A percentile compares a stretch with the other conserved stretches of the same genome.
phyloP scores from a whole-genome alignment of 805 yeast species.

The Lipomyces japonicus region DNA sequence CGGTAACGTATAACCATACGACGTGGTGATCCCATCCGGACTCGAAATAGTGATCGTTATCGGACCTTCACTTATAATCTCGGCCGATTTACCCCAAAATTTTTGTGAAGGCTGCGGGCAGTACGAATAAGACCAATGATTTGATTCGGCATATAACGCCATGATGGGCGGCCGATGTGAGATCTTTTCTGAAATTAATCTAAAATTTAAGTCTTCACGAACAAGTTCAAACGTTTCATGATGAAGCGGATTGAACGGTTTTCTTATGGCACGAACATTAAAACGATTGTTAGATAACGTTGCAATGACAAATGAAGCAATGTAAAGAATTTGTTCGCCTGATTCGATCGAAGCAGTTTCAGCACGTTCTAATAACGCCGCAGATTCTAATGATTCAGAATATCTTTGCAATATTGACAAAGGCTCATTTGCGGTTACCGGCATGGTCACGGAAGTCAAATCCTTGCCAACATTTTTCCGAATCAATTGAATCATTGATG shows the following conservation, averaged over 20 bases:
- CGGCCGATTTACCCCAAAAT: slow-evolving; percentile 93
- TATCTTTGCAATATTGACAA: slow-evolving; percentile 73
- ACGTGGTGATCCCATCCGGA: slow-evolving; percentile 35
- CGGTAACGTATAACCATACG: slow-evolving; percentile 76
- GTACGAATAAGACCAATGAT: slow-evolving; percentile 57
- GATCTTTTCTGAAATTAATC: slow-evolving; percentile 81
- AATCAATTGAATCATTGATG: slow-evolving; percentile 71
- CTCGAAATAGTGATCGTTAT: slow-evolving; percentile 53
- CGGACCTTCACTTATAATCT: slow-evolving; percentile 70
- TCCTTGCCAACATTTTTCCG: slow-evolving; percentile 93
- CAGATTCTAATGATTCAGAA: slow-evolving; percentile 76
- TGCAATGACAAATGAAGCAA: slow-evolving; percentile 81
- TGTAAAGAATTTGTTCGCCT: slow-evolving; percentile 54
- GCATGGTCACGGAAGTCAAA: slow-evolving; percentile 75
- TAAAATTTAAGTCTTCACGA: slow-evolving; percentile 71
- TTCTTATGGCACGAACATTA: slow-evolving; percentile 72
- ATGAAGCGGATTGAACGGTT: slow-evolving; percentile 90
- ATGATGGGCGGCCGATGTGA: slow-evolving; percentile 81
- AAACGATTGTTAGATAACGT: slow-evolving; percentile 65
- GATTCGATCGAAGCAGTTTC: slow-evolving; percentile 45
- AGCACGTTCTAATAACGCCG: slow-evolving; percentile 62
- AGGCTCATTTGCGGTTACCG: slow-evolving; percentile 92
- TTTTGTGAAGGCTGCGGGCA: slow-evolving; percentile 70
- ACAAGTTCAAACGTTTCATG: slow-evolving; percentile 93
- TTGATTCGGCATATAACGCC: slow-evolving; percentile 73